These are phyloP conservation scores for Naematelia encephala DNA, from an alignment of 768 basidiomycete species.

Conservation along the genomic window DNA sequence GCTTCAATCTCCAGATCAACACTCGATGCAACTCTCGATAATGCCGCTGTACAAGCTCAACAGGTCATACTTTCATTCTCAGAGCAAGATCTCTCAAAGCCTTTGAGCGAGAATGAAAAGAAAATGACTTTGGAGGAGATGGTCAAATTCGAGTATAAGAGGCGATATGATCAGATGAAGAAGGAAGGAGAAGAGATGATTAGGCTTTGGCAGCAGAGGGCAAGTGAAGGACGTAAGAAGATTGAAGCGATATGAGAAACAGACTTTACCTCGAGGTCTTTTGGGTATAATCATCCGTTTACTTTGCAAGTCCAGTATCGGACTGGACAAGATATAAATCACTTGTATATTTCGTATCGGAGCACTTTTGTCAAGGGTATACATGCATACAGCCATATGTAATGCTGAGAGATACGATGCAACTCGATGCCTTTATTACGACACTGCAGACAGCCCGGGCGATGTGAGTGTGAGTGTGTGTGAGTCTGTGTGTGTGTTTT, in stretches of 20 bases:
- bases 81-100: constrained; percentile 15
- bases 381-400: constrained; percentile 5
- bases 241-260: constrained; percentile 51
- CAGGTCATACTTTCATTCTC: neutral
- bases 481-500: too few species aligned
- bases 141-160: constrained; percentile 70
- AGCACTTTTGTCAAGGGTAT: neutral
- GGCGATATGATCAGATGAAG: constrained; percentile 63
- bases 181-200: constrained; percentile 59
- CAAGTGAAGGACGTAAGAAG: constrained; percentile 49
- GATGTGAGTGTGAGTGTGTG: too few species aligned
- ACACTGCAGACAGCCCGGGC: too few species aligned
- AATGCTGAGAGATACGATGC: neutral
- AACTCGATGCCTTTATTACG: too few species aligned
- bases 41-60: neutral
- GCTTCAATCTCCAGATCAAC: too few species aligned
- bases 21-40: neutral
- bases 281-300: too few species aligned
- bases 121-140: constrained; percentile 80
- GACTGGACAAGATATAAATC: neutral
- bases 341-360: neutral
- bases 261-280: too few species aligned
- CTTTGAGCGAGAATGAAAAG: constrained; percentile 64
- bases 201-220: constrained; percentile 54
- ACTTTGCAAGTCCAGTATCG: too few species aligned